phyloP scores from a whole-genome alignment of 768 basidiomycete genomes.

The Mycena vitilis region DNA sequence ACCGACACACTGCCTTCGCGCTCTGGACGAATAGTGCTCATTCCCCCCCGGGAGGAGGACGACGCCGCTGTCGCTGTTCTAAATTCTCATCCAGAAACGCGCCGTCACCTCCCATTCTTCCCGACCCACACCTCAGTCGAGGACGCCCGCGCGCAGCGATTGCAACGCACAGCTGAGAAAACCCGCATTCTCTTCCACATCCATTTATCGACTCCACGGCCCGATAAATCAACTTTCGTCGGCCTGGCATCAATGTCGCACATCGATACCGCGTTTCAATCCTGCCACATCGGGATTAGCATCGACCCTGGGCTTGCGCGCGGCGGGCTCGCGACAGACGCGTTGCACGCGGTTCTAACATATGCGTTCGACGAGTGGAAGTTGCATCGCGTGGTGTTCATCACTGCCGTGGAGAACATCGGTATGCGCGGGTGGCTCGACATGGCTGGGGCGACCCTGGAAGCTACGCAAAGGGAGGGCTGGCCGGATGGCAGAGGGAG shows the following conservation, averaged over 20 bases:
- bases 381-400: constrained; percentile 56
- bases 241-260: constrained; percentile 54
- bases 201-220: constrained; percentile 34
- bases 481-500: constrained; percentile 52
- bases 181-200: constrained; percentile 51
- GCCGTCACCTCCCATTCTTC: constrained; percentile 53
- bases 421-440: constrained; percentile 63
- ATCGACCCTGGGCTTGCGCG: constrained; percentile 51
- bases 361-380: constrained; percentile 56
- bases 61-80: constrained; percentile 51
- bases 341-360: constrained; percentile 52
- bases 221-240: constrained; percentile 34
- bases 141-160: constrained; percentile 49
- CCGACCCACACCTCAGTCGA: constrained; percentile 50
- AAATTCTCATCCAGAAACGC: constrained; percentile 52
- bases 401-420: constrained; percentile 54
- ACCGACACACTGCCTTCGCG: constrained; percentile 7
- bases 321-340: constrained; percentile 55
- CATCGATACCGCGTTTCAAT: constrained; percentile 43
- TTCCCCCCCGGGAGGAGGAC: constrained; percentile 47
- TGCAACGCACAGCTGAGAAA: constrained; percentile 49
- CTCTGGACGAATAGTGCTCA: constrained; percentile 48
- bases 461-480: constrained; percentile 50
- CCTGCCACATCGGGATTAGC: constrained; percentile 57
- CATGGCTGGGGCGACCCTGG: constrained; percentile 51